phyloP scores from a whole-genome alignment of 805 yeast species.

The Metschnikowia vanudenii region DNA sequence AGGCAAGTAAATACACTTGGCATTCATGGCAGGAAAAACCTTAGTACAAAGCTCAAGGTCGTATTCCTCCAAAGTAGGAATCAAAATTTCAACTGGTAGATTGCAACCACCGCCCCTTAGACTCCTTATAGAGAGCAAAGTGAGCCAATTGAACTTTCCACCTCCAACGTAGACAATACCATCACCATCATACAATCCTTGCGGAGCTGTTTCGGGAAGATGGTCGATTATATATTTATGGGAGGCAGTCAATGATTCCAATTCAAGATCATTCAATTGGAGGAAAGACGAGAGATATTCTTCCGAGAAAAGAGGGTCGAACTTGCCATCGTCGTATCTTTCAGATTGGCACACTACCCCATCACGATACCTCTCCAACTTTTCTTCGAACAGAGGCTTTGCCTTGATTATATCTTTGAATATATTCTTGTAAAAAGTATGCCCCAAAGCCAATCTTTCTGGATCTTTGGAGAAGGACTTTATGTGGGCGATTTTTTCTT shows the following conservation, averaged over 20 bases:
- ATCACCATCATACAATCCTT: conserved; percentile 40
- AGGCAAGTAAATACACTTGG: conserved; percentile 40
- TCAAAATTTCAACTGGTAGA: conserved; percentile 78
- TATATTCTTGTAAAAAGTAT: conserved; percentile 42
- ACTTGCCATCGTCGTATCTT: conserved; percentile 37
- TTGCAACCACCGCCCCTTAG: conserved; percentile 65
- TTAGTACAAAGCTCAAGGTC: conserved; percentile 57
- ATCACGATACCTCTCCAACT: conserved; percentile 44
- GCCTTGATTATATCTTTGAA: conserved; percentile 42
- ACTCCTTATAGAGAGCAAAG: conserved; percentile 61
- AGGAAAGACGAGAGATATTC: conserved; percentile 50
- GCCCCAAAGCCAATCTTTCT: conserved; percentile 28
- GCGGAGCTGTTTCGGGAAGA: conserved; percentile 43
- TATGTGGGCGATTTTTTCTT: conserved; percentile 17
- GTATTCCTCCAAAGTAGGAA: conserved; percentile 68
- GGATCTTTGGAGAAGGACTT: conserved; percentile 6
- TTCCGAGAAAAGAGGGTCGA: conserved; percentile 46
- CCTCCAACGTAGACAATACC: conserved; percentile 79
- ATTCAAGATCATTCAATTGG: conserved; percentile 43
- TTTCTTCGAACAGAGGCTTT: conserved; percentile 42
- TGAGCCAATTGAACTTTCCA: conserved; percentile 71
- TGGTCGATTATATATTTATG: conserved; percentile 46
- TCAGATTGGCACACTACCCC: conserved; percentile 12
- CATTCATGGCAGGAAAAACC: conserved; percentile 38
- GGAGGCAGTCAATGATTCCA: conserved; percentile 43